Evolutionary conservation across 345 rosid genomes (phyloP).

Genomic region (Draba incana): DNA sequence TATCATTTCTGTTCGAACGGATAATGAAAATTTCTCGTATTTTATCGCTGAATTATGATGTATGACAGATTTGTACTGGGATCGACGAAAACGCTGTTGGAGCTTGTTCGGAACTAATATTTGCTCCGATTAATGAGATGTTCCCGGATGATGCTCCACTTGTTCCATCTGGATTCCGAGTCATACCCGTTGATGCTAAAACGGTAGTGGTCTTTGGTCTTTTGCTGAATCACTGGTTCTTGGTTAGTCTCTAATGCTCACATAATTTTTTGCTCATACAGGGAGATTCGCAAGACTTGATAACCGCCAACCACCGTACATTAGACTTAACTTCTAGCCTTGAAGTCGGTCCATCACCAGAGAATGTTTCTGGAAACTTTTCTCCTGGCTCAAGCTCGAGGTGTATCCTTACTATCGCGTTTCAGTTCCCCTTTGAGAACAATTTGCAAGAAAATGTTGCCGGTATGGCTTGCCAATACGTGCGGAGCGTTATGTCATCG

Average conservation of each 20-base stretch:
- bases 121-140: constrained; percentile 98
- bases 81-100: constrained; percentile 92
- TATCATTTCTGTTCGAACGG: not conserved
- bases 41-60: constrained; percentile 3
- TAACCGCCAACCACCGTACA: constrained; percentile 60
- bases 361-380: constrained; percentile 57
- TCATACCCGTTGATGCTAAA: constrained; percentile 91
- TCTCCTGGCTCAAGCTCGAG: constrained; percentile 53
- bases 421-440: constrained; percentile 93
- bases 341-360: constrained; percentile 76
- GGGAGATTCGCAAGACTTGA: constrained; percentile 65
- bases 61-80: constrained; percentile 84
- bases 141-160: constrained; percentile 97
- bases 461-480: constrained; percentile 91
- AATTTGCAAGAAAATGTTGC: constrained; percentile 92
- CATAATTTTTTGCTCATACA: constrained; percentile 37
- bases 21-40: not conserved
- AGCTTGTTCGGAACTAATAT: constrained; percentile 88
- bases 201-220: constrained; percentile 51
- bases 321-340: constrained; percentile 93
- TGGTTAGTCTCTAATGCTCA: constrained; percentile 20
- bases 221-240: not conserved
- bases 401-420: constrained; percentile 94
- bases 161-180: constrained; percentile 95
- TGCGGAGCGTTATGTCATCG: constrained; percentile 85